Percentiles rank a stretch among this genome's conserved stretches.
These are phyloP conservation scores for Populus ilicifolia DNA, from an alignment of 345 rosid genomes.

Conservation along the genomic window DNA sequence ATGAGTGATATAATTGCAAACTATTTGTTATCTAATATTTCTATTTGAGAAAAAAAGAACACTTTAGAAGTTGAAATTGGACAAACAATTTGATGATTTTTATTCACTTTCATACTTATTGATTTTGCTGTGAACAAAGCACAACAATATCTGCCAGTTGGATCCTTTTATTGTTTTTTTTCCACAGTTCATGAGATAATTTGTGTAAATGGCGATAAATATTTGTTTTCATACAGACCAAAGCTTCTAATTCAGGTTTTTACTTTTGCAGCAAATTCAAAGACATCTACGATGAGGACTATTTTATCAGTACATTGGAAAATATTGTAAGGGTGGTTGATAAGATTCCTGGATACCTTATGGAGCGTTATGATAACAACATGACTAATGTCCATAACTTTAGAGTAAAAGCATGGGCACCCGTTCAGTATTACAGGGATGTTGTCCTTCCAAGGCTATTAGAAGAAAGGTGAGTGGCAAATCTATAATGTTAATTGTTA, in stretches of 20 bases:
- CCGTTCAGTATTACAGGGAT: constrained; percentile 79
- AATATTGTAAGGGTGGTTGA: constrained; percentile 83
- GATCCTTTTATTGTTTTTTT: background rate
- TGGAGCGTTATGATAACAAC: constrained; percentile 93
- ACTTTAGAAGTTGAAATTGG: background rate
- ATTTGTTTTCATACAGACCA: background rate
- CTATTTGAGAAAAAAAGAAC: background rate
- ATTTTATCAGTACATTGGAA: constrained; percentile 58
- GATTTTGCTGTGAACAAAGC: background rate
- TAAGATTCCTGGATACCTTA: constrained; percentile 77
- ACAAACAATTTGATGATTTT: background rate
- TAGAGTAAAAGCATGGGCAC: constrained; percentile 96
- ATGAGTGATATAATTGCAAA: background rate
- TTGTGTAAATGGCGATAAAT: background rate
- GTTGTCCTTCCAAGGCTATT: constrained; percentile 79
- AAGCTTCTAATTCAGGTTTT: constrained; percentile 9
- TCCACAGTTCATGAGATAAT: background rate
- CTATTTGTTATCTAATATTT: background rate
- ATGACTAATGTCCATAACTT: constrained; percentile 93
- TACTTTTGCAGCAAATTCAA: constrained; percentile 69
- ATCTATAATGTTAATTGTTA: constrained; percentile 11
- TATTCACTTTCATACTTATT: background rate
- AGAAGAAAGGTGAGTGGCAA: constrained; percentile 81
- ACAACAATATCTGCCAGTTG: background rate
- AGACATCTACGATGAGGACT: constrained; percentile 88